Base-by-base conservation (phyloP, 345 rosid species). In the Viola odorata region DNA sequence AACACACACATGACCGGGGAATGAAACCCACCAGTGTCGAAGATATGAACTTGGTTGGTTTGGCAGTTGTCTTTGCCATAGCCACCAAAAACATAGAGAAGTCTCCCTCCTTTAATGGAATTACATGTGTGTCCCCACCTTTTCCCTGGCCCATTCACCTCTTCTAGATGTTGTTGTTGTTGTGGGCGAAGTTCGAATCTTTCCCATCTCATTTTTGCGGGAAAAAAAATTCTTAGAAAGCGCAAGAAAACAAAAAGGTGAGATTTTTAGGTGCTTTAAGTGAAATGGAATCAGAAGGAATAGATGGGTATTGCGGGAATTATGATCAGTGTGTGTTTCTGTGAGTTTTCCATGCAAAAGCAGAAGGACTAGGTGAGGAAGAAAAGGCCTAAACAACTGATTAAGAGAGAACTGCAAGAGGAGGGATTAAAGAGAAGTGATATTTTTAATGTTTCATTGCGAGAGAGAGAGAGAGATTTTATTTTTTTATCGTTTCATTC, bases 81-180 rank as follows among this genome's bases (percentile, higher is more conserved):
- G 44, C 96, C 96, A 71, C 99, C 97, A 57, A 91, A 91, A 36
- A 95, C 85, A 60, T 88, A 95, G 58, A 95, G 85, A 78, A 88
- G 82, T 73, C 85, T 85, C 51, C 95, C 97, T 40, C 95, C 91
- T 75, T 79, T 85, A 61, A 88, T 74, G 75, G 96, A 79, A 92
- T 95, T 95, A 69, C 91, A 85, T 53, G 97, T 85, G 74, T 95
- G 97, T 42, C 99, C 97, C 96, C 99, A 95, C 84, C 96, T 84
- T 73, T 86, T 86, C 17, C 95, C 96, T 55, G 97, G 97, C 65
- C 94, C 89, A 50, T 74, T 66, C 53, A 51, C 45, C 51, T 60
- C 76, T 54, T 62, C 71, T 64, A 70, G 53, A 7, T 41, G 61
- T 10, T 45, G 64, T 47, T 17, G 57, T 60, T 50, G 62, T 9